Percentiles rank a stretch among this genome's conserved stretches.
phyloP scores from a whole-genome alignment of 331 rosid species.

The Spiraea crenata region DNA sequence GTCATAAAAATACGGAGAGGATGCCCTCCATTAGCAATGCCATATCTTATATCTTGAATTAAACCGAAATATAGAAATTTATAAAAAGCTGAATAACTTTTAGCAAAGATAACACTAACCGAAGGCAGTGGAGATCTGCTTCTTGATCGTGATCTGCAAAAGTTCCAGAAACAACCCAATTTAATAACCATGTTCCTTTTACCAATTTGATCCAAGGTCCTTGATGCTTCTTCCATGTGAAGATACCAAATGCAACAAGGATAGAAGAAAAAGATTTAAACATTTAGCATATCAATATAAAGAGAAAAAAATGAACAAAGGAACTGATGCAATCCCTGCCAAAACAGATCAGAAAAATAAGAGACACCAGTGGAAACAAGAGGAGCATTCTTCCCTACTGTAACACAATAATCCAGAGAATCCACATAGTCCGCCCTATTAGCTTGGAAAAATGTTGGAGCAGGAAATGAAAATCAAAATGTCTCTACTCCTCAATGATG shows the following conservation, averaged over 20 bases:
- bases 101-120: conserved; percentile 50
- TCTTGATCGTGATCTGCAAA: conserved; percentile 99
- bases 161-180: conserved; percentile 98
- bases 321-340: conserved; percentile 28
- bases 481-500: conserved; percentile 63
- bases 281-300: conserved; percentile 35
- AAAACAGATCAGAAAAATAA: conserved; percentile 24
- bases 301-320: conserved; percentile 7
- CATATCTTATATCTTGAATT: background rate
- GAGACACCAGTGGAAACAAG: conserved; percentile 58
- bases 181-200: conserved; percentile 83
- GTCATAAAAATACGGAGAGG: background rate
- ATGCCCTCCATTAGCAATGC: background rate
- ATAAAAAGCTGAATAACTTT: background rate
- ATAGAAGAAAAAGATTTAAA: conserved; percentile 43
- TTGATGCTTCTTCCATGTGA: conserved; percentile 93
- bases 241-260: conserved; percentile 57
- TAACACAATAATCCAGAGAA: conserved; percentile 72
- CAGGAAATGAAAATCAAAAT: conserved; percentile 66
- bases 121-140: conserved; percentile 84
- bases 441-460: conserved; percentile 82
- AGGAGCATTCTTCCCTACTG: conserved; percentile 80
- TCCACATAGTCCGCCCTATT: conserved; percentile 86
- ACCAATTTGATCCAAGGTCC: conserved; percentile 89
- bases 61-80: background rate